A percentile compares a stretch with the other conserved stretches of the same genome.
These are phyloP conservation scores for Tetrahymena borealis DNA, from an alignment of 73 alveolate genomes.

Conservation along the genomic window DNA sequence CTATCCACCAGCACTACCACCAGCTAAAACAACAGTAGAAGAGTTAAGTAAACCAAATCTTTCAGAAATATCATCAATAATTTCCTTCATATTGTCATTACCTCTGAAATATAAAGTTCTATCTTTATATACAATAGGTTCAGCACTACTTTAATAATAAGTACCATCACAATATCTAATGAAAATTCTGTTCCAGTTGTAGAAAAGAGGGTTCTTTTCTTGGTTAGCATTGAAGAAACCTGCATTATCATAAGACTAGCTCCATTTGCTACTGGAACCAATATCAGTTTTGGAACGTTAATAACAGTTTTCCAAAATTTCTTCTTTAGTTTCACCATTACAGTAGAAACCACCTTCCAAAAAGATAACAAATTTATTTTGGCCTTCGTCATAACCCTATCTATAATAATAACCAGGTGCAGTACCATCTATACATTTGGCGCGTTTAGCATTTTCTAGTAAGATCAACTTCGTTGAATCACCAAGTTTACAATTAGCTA, in stretches of 20 bases:
- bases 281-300: not conserved
- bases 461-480: not conserved
- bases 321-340: not conserved
- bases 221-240: slow-evolving; percentile 10
- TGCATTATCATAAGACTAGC: not conserved
- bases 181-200: slow-evolving; percentile 34
- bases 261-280: not conserved
- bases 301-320: not conserved
- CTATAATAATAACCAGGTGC: not conserved
- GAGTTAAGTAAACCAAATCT: not conserved
- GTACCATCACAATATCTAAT: slow-evolving; percentile 46
- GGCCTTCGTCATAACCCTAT: not conserved
- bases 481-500: not conserved
- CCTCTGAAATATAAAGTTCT: slow-evolving; percentile 9
- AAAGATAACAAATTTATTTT: not conserved
- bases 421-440: not conserved
- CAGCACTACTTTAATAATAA: slow-evolving; percentile 15
- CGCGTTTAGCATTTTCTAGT: not conserved
- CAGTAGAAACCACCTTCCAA: not conserved
- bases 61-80: not conserved
- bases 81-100: slow-evolving; percentile 13
- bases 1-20: slow-evolving; percentile 44
- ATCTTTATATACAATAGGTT: slow-evolving; percentile 6
- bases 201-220: slow-evolving; percentile 4
- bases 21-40: slow-evolving; percentile 3